A percentile compares a stretch with the other conserved stretches of the same genome.
Evolutionary conservation across 2,329 filamentous ascomycete species (phyloP).

Genomic region (Teratosphaeria epicoccoides): DNA sequence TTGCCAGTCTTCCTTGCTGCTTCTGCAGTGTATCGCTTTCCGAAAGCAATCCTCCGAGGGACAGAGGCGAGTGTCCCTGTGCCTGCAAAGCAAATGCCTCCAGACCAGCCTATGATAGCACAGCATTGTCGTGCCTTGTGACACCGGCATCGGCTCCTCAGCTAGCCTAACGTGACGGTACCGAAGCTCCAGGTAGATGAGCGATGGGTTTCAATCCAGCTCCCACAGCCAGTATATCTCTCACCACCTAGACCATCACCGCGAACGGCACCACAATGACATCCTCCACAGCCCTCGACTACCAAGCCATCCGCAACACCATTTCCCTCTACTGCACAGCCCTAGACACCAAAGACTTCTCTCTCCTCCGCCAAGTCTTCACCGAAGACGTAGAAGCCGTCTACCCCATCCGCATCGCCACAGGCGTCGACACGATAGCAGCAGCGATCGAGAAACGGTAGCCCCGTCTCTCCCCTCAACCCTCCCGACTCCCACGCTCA

Average conservation of each 20-base stretch:
- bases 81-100: too few relatives aligned
- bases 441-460: constrained; percentile 24
- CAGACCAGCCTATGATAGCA: not conserved
- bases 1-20: not conserved
- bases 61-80: too few relatives aligned
- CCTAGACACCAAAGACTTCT: constrained; percentile 33
- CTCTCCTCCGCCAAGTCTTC: constrained; percentile 31
- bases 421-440: constrained; percentile 25
- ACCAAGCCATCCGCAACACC: constrained; percentile 33
- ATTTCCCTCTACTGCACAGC: constrained; percentile 35
- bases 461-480: not conserved
- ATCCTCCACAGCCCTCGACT: constrained; percentile 18
- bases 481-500: not conserved
- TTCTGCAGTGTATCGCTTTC: too few relatives aligned
- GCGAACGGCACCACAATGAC: constrained; percentile 1
- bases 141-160: constrained; percentile 1
- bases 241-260: not conserved
- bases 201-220: too few relatives aligned
- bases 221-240: too few relatives aligned
- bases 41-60: too few relatives aligned
- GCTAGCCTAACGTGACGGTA: not conserved
- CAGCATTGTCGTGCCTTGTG: not conserved
- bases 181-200: not conserved
- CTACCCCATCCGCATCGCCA: constrained; percentile 27
- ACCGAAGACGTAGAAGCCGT: constrained; percentile 28